Evolutionary conservation across 139 green algal species (phyloP).

Genomic region (Ulvella scutata): DNA sequence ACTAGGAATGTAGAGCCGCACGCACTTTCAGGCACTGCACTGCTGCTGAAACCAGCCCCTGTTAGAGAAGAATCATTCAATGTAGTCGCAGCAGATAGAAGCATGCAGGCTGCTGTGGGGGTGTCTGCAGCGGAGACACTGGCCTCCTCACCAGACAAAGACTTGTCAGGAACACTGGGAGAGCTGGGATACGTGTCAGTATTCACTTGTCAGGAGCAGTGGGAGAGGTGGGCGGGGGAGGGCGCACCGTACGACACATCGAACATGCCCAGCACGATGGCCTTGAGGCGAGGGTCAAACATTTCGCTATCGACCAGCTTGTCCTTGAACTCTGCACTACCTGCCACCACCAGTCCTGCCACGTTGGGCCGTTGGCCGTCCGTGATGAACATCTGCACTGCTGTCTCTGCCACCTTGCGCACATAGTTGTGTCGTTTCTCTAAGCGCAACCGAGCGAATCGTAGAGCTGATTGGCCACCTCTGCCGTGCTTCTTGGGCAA

Average conservation of each 20-base stretch:
- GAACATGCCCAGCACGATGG: conserved; percentile 80
- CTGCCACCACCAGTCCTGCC: conserved; percentile 83
- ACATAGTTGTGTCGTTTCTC: conserved; percentile 99
- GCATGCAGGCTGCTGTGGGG: no score
- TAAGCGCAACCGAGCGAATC: conserved; percentile 92
- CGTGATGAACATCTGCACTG: conserved; percentile 86
- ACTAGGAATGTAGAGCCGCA: no score
- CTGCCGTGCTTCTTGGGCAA: conserved; percentile 98
- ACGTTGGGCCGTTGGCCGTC: conserved; percentile 79
- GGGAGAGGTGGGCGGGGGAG: background rate
- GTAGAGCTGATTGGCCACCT: conserved; percentile 91
- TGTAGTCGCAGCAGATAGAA: no score
- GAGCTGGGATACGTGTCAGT: no score
- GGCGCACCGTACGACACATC: conserved; percentile 90
- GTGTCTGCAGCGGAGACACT: no score
- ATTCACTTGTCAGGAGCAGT: no score
- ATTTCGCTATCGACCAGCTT: conserved; percentile 85
- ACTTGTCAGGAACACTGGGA: no score
- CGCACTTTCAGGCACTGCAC: no score
- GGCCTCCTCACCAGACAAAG: no score
- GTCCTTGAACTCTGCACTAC: conserved; percentile 96
- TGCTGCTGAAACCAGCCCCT: no score
- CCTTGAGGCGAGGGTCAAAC: conserved; percentile 87
- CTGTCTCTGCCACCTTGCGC: conserved; percentile 82
- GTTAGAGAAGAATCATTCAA: no score